Base-by-base conservation (phyloP, 768 basidiomycete species). In the Crepidotus variabilis region DNA sequence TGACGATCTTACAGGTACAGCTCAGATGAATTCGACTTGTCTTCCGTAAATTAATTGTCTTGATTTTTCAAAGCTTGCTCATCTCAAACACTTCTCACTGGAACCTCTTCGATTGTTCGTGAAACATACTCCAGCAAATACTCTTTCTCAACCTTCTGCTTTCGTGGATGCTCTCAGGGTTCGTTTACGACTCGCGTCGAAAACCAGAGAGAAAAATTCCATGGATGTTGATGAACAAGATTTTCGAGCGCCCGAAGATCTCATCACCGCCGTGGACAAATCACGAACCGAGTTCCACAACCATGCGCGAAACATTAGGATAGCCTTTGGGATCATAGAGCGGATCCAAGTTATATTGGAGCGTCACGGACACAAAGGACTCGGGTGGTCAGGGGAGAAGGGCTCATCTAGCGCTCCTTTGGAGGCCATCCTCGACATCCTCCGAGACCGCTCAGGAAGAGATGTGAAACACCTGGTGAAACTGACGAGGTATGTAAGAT, bases 31-130 rank as follows among this genome's bases (percentile, higher is more conserved):
- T 20, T 20, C n/a, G 47, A 24, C 39, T 46, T 39, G 45, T 50
- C 59, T 32, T 52, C 16, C 8, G 46, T 13, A 35, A 46, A 6
- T 22, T 14, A 6, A 20, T 13, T n/a, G 11, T 52, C 46, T 50
- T n/a, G 35, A 35, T 39, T 47, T 36, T 8, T 43, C 1, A n/a
- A 50, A 91, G 87, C 71, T 91, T 2, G 74, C 75, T 0, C 75
- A 90, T 63, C 67, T 91, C 67, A 87, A 87, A 58, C 90, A 92
- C 66, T 90, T 88, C 60, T 76, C 68, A 32, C 55, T 77, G 23
- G 82, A 88, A 22, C 83, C 85, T 0, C 67, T 89, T 13, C 75
- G 79, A 2, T 50, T 77, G 7, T 69, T 86, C 14, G 65, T 72
- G 6, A 67, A 67, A 21, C 60, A 71, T 46, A 72, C 71, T 1